Evolutionary conservation across 2,329 filamentous ascomycete genomes (phyloP), one percentile per base, ranked within the genome.

Genomic region (Penicillium sp.): DNA sequence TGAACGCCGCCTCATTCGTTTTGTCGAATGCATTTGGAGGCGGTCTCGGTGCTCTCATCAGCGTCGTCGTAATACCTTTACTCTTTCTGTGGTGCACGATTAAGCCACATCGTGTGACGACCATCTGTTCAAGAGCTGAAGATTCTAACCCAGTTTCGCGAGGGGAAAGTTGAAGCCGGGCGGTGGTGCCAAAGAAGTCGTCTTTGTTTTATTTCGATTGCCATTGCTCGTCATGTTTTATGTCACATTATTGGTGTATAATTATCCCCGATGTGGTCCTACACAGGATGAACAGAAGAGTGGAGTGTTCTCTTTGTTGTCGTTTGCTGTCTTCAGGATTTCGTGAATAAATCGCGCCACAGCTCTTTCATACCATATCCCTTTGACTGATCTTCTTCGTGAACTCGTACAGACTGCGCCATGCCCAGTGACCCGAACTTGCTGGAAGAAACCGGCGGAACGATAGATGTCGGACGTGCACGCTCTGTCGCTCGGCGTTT

Each of bases 361-460:
- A 96, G 89, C 72, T 97, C 86, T 70, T 83, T 89, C 60, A 97
- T 85, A 7, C 94, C 93, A 75, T 97, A 97, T 53, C 75, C 72
- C 64, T 89, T 85, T 52, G 87, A 85, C 54, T 82, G 82, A 58
- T 83, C 82, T 56, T 89, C 89, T 66, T 97, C 92, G 66, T 90
- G 84, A 8, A 96, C 83, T 49, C 81, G 82, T 11, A 81, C 83
- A 16, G 79, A 62, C 43, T 72, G 68, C 4, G 64, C 65, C n/a
- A 66, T 66, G n/a, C 68, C 66, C 32, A 95, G 80, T 20, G 81
- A 81, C 32, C 86, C 85, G 61, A 93, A 69, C 1, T 93, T 75
- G 1, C 84, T 80, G 5, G 79, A 72, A 32, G 78, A 35, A n/a
- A 11, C 74, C 6, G 61, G 50, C 5, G 59, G 56, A 14, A 53